Percentiles rank a stretch among this genome's conserved stretches.
These are phyloP conservation scores for Haplosporangium gracile DNA, from an alignment of 192 early-diverging fungal genomes.

Conservation along the genomic window DNA sequence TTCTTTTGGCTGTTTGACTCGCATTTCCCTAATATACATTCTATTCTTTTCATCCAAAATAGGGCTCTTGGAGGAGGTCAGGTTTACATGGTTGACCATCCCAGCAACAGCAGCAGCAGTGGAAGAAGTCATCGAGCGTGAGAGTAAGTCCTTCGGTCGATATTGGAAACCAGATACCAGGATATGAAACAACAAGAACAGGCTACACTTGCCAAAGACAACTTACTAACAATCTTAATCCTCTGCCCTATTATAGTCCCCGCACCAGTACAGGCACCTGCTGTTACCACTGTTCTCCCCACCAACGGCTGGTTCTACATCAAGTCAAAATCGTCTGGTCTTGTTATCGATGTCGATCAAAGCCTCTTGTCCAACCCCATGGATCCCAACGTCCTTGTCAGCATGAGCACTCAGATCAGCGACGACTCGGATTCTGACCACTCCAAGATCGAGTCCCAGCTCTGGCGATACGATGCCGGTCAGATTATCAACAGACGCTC, in stretches of 20 bases:
- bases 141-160: slow-evolving; percentile 12
- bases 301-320: slow-evolving; percentile 56
- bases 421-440: slow-evolving; percentile 12
- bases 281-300: slow-evolving; percentile 21
- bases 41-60: neutral
- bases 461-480: slow-evolving; percentile 52
- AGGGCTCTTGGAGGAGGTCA: slow-evolving; percentile 50
- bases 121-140: slow-evolving; percentile 25
- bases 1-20: slow-evolving; percentile 7
- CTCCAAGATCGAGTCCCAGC: slow-evolving; percentile 42
- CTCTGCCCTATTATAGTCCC: neutral
- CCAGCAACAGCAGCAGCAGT: slow-evolving; percentile 13
- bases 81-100: slow-evolving; percentile 28
- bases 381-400: slow-evolving; percentile 43
- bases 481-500: slow-evolving; percentile 55
- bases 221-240: no score
- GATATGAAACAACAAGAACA: neutral
- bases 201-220: no score
- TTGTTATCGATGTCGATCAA: slow-evolving; percentile 47
- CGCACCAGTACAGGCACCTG: neutral
- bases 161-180: neutral
- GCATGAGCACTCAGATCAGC: slow-evolving; percentile 28
- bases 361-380: slow-evolving; percentile 22
- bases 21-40: no score
- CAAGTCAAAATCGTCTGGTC: slow-evolving; percentile 38